Base-by-base conservation (phyloP, 2,329 filamentous ascomycete species). In the Venturia pyrina region DNA sequence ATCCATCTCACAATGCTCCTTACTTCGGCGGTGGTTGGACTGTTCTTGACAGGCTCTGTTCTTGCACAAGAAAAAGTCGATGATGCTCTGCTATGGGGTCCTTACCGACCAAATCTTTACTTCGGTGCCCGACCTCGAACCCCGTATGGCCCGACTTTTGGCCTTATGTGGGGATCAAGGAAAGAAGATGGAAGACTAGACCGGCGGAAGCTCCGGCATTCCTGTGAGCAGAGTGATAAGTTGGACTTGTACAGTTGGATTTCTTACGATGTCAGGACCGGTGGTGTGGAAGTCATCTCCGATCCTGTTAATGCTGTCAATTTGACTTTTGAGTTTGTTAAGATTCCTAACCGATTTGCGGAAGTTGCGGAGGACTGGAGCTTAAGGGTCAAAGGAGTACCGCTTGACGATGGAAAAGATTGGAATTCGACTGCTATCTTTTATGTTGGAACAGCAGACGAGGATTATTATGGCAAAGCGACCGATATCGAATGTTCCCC, bases 181-280 rank as follows among this genome's bases (percentile, higher is more conserved):
- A 91, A 98, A 72, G 84, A 98, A 72, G 84, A 88, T 64, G 34
- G 62, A 15, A 53, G 37, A 41, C 17, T 56, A 19, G 21, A 48
- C 48, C 24, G 24, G 7, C n/a, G 34, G 24, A 50, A 88, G 71
- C 89, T 97, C 72, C 87, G 95, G 69, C 92, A 96, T 76, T 97
- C 95, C 0, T 99, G 95, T 78, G 95, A 98, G 76, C 95, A 99
- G 76, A 86, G 95, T 75, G 91, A 96, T 75, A 89, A 89, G 69
- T 96, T 99, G 84, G 89, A 87, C 61, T 93, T 93, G 66, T 99
- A 99, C 76, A 95, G 95, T 68, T 99, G 95, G 95, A 93, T 98
- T 72, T 91, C 96, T 75, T 99, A 96, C 76, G 95, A 99, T 77
- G 88, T 92, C 28, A 85, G 95, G 66, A 89, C 83, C 66, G 95